Percentiles rank a stretch among this genome's conserved stretches.
These are phyloP conservation scores for Xylaria cubensis DNA, from an alignment of 495 filamentous ascomycete genomes.

Conservation along the genomic window DNA sequence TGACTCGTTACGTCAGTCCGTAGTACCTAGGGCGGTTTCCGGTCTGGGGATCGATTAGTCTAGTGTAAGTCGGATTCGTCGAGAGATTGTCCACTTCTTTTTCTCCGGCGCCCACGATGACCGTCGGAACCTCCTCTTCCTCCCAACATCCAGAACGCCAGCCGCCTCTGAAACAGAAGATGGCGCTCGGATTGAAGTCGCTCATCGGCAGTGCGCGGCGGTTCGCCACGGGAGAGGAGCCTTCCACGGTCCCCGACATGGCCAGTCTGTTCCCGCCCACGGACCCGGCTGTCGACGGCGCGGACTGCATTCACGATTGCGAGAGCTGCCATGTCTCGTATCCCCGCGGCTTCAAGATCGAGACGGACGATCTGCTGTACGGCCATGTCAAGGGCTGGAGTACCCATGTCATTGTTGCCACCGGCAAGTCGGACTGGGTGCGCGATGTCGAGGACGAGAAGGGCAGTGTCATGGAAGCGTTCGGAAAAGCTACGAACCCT, in stretches of 20 bases:
- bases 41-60: neutral
- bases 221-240: conserved; percentile 68
- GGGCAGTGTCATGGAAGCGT: conserved; percentile 94
- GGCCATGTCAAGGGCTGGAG: conserved; percentile 88
- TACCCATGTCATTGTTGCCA: conserved; percentile 90
- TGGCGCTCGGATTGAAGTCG: conserved; percentile 47
- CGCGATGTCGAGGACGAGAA: conserved; percentile 87
- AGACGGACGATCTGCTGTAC: conserved; percentile 80
- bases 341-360: conserved; percentile 73
- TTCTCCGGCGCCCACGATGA: neutral
- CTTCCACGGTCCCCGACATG: conserved; percentile 68
- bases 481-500: conserved; percentile 66
- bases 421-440: conserved; percentile 94
- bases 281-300: conserved; percentile 76
- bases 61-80: neutral
- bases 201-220: conserved; percentile 50
- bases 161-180: conserved; percentile 29
- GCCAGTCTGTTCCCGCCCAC: conserved; percentile 69
- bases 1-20: conserved; percentile 1
- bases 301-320: conserved; percentile 91
- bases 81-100: conserved; percentile 8
- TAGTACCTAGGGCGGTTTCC: neutral
- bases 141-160: conserved; percentile 15
- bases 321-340: conserved; percentile 78
- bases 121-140: neutral